Conservation (phyloP, 805 yeast genomes). For the Nakazawaea laoshanensis region DNA sequence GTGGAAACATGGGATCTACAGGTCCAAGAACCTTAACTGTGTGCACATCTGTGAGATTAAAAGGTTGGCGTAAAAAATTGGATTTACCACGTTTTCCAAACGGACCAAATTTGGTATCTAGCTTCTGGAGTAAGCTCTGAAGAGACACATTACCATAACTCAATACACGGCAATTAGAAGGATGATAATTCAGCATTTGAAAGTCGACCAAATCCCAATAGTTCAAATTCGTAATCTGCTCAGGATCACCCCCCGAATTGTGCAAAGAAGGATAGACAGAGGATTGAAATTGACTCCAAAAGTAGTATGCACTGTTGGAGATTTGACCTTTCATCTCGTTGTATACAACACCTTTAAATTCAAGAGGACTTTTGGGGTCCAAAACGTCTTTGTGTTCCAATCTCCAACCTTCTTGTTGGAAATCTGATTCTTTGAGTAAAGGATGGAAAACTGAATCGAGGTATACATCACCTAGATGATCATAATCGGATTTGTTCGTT, state of each 20-base stretch:
- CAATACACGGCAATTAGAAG: slow-evolving; percentile 79
- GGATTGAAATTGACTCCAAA: slow-evolving; percentile 78
- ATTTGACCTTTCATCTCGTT: slow-evolving; percentile 98
- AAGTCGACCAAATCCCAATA: slow-evolving; percentile 74
- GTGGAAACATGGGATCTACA: slow-evolving; percentile 64
- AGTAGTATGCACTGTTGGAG: slow-evolving; percentile 79
- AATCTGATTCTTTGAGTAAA: slow-evolving; percentile 67
- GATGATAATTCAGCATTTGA: slow-evolving; percentile 75
- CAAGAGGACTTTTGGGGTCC: slow-evolving; percentile 52
- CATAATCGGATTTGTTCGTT: slow-evolving; percentile 74
- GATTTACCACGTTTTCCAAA: slow-evolving; percentile 42
- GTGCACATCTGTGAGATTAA: slow-evolving; percentile 26
- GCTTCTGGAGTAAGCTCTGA: slow-evolving; percentile 44
- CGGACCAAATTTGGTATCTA: slow-evolving; percentile 38
- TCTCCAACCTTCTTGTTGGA: slow-evolving; percentile 97
- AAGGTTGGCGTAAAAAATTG: slow-evolving; percentile 34
- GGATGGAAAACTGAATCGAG: slow-evolving; percentile 85
- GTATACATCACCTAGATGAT: slow-evolving; percentile 80
- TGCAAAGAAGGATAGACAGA: slow-evolving; percentile 76
- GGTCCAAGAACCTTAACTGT: slow-evolving; percentile 57
- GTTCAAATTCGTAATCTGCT: slow-evolving; percentile 59
- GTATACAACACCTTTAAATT: slow-evolving; percentile 91
- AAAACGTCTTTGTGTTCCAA: slow-evolving; percentile 60
- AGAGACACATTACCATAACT: slow-evolving; percentile 81
- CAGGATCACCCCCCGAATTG: slow-evolving; percentile 94